Percentiles rank a stretch among this genome's conserved stretches.
Conservation (phyloP, 2,329 filamentous ascomycete species). For the Pseudocercospora pini-densiflorae region DNA sequence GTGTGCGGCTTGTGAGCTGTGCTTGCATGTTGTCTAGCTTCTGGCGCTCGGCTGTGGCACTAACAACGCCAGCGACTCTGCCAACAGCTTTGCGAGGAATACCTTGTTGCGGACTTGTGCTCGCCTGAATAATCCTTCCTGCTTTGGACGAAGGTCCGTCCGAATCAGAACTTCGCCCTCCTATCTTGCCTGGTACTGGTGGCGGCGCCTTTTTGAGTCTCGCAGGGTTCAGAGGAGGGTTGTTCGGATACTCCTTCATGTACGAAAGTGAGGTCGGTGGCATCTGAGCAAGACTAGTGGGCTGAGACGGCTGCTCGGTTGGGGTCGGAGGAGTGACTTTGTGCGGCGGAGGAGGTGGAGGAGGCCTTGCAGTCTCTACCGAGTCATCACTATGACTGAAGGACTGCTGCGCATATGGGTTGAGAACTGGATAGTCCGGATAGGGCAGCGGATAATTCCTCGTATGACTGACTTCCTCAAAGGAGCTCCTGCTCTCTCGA, state of each 20-base stretch:
- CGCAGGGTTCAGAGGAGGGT: slow-evolving; percentile 33
- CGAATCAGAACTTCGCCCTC: slow-evolving; percentile 30
- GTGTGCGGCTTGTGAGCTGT: slow-evolving; percentile 19
- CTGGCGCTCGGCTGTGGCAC: slow-evolving; percentile 38
- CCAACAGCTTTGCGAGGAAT: slow-evolving; percentile 44
- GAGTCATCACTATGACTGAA: slow-evolving; percentile 37
- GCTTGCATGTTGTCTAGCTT: slow-evolving; percentile 37
- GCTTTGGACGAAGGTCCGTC: slow-evolving; percentile 27
- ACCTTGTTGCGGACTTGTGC: slow-evolving; percentile 26
- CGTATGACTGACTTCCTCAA: slow-evolving; percentile 25
- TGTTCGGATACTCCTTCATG: slow-evolving; percentile 55
- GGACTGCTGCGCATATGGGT: slow-evolving; percentile 31
- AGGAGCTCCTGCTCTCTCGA: slow-evolving; percentile 24
- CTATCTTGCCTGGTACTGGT: slow-evolving; percentile 30
- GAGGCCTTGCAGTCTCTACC: slow-evolving; percentile 26
- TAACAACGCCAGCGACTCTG: slow-evolving; percentile 39
- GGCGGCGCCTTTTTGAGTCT: slow-evolving; percentile 37
- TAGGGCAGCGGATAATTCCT: slow-evolving; percentile 35
- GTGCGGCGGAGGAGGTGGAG: slow-evolving; percentile 35
- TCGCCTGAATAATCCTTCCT: slow-evolving; percentile 31
- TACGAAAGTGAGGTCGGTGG: slow-evolving; percentile 43
- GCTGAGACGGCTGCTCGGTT: slow-evolving; percentile 6
- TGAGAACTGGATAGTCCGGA: slow-evolving; percentile 36
- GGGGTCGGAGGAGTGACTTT: slow-evolving; percentile 20
- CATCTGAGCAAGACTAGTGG: slow-evolving; percentile 18